A percentile compares a stretch with the other conserved stretches of the same genome.
Conservation (phyloP, 306 rosid species). For the Quercus parvula region DNA sequence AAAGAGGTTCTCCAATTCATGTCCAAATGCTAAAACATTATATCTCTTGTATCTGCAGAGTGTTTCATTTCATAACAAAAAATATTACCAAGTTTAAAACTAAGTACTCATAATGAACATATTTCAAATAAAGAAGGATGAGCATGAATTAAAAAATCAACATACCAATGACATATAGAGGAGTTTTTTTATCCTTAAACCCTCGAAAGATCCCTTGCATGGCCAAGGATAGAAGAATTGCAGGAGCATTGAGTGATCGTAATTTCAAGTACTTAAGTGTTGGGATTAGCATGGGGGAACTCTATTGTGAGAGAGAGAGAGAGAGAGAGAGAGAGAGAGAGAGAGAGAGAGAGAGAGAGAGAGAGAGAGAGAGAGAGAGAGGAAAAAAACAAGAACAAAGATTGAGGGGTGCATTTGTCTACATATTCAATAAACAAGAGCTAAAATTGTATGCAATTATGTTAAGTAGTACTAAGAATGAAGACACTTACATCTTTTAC, state of each 20-base stretch:
- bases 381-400: not conserved
- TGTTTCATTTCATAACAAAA: not conserved
- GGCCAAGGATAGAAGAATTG: conserved; percentile 93
- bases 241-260: conserved; percentile 90
- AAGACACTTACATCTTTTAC: conserved; percentile 60
- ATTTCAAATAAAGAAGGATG: not conserved
- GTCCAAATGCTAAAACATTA: not conserved
- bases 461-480: not conserved
- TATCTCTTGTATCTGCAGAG: not conserved
- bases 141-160: not conserved
- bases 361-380: not conserved
- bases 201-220: conserved; percentile 98
- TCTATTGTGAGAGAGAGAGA: conserved; percentile 23
- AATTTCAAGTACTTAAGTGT: conserved; percentile 66
- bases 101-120: too few species aligned
- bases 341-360: not conserved
- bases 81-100: too few species aligned
- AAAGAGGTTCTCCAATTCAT: not conserved
- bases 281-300: conserved; percentile 73
- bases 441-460: too few species aligned
- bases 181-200: conserved; percentile 95
- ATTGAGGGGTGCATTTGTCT: not conserved
- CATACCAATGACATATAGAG: conserved; percentile 82
- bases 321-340: not conserved
- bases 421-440: not conserved